Percentiles rank a stretch among this genome's conserved stretches.
Evolutionary conservation across 2,329 filamentous ascomycete species (phyloP).

Genomic region (Herpotrichia juniperi): DNA sequence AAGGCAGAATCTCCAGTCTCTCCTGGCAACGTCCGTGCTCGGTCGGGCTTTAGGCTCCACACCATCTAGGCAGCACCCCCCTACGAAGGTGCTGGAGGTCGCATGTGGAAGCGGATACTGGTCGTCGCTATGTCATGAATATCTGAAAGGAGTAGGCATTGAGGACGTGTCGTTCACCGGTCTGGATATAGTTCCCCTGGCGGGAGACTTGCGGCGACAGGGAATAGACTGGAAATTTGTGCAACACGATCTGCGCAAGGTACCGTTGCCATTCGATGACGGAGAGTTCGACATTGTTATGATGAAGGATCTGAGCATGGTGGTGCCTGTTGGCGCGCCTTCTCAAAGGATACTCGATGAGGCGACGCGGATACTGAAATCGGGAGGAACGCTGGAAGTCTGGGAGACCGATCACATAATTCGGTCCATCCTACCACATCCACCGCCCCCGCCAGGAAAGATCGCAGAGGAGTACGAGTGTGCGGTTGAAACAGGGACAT

Average conservation of each 20-base stretch:
- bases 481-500: slow-evolving; percentile 76
- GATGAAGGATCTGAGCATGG: slow-evolving; percentile 80
- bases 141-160: slow-evolving; percentile 73
- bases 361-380: slow-evolving; percentile 74
- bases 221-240: slow-evolving; percentile 89
- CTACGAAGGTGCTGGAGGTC: slow-evolving; percentile 80
- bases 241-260: slow-evolving; percentile 79
- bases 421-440: slow-evolving; percentile 81
- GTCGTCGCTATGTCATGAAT: slow-evolving; percentile 85
- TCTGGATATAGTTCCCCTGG: slow-evolving; percentile 78
- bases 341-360: slow-evolving; percentile 70
- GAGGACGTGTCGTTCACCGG: slow-evolving; percentile 78
- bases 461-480: slow-evolving; percentile 68
- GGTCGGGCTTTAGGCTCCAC: slow-evolving; percentile 80
- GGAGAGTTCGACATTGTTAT: slow-evolving; percentile 88
- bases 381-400: slow-evolving; percentile 80
- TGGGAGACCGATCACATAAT: slow-evolving; percentile 90
- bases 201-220: slow-evolving; percentile 67
- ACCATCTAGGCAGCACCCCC: slow-evolving; percentile 68
- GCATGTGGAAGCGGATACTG: slow-evolving; percentile 89
- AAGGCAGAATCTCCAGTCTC: slow-evolving; percentile 81
- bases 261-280: slow-evolving; percentile 78
- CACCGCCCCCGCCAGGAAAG: slow-evolving; percentile 63
- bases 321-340: slow-evolving; percentile 62
- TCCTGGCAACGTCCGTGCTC: slow-evolving; percentile 81